phyloP scores from a whole-genome alignment of 192 early-diverging fungal genomes.

The Phycomyces blakesleeanus region DNA sequence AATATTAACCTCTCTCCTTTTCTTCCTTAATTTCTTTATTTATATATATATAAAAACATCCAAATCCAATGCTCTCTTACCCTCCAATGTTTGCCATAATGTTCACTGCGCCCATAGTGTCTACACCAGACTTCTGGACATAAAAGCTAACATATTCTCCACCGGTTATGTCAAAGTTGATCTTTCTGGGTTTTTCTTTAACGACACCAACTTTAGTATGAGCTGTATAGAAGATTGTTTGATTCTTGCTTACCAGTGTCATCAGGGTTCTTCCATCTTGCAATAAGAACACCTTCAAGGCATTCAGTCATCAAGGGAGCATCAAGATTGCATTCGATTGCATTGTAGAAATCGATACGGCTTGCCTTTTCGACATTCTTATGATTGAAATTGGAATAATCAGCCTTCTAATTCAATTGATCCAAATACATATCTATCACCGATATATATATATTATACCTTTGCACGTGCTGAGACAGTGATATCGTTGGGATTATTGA shows the following conservation, averaged over 20 bases:
- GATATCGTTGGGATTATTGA: slow-evolving; percentile 24
- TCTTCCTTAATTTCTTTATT: neutral
- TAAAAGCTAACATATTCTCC: slow-evolving; percentile 83
- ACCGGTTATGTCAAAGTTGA: slow-evolving; percentile 50
- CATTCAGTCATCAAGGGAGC: slow-evolving; percentile 47
- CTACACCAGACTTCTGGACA: slow-evolving; percentile 89
- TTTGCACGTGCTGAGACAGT: neutral
- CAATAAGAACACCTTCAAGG: slow-evolving; percentile 34
- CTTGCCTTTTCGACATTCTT: slow-evolving; percentile 46
- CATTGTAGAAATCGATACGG: slow-evolving; percentile 51
- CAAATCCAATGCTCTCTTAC: too few species aligned
- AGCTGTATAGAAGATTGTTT: neutral
- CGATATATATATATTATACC: neutral
- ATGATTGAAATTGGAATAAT: slow-evolving; percentile 17
- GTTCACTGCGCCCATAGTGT: slow-evolving; percentile 85
- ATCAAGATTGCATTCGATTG: slow-evolving; percentile 47
- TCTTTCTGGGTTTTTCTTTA: neutral
- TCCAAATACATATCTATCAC: neutral
- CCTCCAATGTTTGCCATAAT: slow-evolving; percentile 49
- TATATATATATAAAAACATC: neutral
- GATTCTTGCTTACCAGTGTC: neutral
- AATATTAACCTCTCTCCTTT: too few species aligned
- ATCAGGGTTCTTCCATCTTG: neutral
- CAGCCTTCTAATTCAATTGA: neutral
- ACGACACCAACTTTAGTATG: neutral